These are phyloP conservation scores for Trametes hirsuta DNA, from an alignment of 1,284 basidiomycete species.

Conservation along the genomic window DNA sequence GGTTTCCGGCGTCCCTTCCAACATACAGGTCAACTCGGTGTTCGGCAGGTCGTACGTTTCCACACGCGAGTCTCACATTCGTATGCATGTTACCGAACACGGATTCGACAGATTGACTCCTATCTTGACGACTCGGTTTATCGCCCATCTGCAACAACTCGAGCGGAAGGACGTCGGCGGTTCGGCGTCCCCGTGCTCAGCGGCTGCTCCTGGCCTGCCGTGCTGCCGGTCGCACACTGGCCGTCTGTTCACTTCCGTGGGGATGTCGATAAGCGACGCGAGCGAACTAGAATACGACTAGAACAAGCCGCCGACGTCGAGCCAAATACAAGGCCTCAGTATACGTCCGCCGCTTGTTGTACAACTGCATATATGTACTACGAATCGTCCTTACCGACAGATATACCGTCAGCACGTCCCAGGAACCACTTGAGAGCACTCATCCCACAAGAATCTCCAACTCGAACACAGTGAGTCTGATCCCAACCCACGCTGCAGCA, in stretches of 20 bases:
- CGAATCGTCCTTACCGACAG: too few species aligned
- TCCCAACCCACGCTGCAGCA: neutral
- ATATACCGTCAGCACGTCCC: too few species aligned
- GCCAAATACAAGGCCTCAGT: too few species aligned
- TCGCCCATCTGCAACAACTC: neutral
- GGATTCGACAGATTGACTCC: neutral
- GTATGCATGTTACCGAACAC: neutral
- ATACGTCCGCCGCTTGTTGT: too few species aligned
- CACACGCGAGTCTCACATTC: too few species aligned
- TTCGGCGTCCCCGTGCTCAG: too few species aligned
- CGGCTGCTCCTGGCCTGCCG: neutral
- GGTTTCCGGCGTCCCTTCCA: neutral
- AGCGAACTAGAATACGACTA: neutral
- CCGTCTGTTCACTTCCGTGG: neutral
- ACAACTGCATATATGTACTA: too few species aligned
- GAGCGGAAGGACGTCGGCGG: neutral
- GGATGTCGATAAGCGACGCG: neutral
- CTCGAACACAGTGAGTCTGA: too few species aligned
- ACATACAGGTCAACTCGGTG: neutral
- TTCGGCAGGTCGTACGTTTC: neutral
- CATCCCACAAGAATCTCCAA: too few species aligned
- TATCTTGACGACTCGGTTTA: neutral
- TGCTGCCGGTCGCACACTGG: neutral
- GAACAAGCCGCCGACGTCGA: neutral
- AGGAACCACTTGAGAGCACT: too few species aligned